Percentiles rank a stretch among this genome's conserved stretches.
phyloP scores from a whole-genome alignment of 495 filamentous ascomycete species.

The Daldinia caldariorum region DNA sequence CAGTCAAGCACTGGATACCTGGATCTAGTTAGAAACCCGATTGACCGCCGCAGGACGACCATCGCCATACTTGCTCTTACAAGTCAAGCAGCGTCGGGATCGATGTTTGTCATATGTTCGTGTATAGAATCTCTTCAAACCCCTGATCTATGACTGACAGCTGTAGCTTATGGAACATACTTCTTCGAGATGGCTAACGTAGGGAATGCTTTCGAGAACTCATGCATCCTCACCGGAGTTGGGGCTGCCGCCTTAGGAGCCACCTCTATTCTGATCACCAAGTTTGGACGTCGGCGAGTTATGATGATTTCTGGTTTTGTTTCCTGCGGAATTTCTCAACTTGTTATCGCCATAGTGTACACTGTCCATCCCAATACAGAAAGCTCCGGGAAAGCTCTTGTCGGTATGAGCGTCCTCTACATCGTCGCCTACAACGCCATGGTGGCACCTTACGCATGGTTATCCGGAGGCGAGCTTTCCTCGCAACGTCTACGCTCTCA shows the following conservation, averaged over 20 bases:
- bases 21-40: constrained; percentile 65
- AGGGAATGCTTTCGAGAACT: constrained; percentile 67
- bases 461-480: constrained; percentile 68
- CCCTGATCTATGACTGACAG: constrained; percentile 20
- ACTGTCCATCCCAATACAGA: constrained; percentile 57
- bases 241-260: constrained; percentile 67
- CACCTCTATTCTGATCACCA: constrained; percentile 64
- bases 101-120: constrained; percentile 69
- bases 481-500: constrained; percentile 64
- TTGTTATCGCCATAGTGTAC: constrained; percentile 65
- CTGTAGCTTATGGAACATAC: constrained; percentile 67
- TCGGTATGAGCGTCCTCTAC: constrained; percentile 65
- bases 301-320: constrained; percentile 62
- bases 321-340: constrained; percentile 63
- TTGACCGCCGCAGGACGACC: constrained; percentile 62
- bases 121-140: background rate
- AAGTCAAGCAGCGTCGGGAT: constrained; percentile 66
- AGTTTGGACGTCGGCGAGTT: constrained; percentile 62
- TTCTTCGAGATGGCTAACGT: constrained; percentile 72
- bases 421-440: constrained; percentile 66
- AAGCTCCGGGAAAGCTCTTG: constrained; percentile 62
- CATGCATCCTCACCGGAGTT: constrained; percentile 64
- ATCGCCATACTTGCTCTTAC: constrained; percentile 61
- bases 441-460: constrained; percentile 68
- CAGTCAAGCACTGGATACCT: constrained; percentile 53